Conservation (phyloP, 164 flowering plant species). For the Echeveria elegans region DNA sequence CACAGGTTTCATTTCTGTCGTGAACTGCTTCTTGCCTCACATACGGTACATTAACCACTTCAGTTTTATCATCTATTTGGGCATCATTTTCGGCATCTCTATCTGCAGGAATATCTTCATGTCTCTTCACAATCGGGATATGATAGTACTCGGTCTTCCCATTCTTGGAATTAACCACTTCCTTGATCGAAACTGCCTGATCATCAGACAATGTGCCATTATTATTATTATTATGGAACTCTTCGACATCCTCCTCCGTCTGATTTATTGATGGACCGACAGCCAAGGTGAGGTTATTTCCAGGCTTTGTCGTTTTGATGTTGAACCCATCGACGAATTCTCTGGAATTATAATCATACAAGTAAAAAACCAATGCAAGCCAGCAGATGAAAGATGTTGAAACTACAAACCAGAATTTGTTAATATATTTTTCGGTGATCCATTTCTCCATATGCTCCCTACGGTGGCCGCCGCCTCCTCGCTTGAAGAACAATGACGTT, state of each 20-base stretch:
- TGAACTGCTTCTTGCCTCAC: not conserved
- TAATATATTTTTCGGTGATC: constrained; percentile 15
- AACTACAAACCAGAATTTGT: constrained; percentile 22
- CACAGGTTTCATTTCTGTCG: constrained; percentile 28
- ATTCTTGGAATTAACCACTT: constrained; percentile 3
- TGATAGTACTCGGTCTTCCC: constrained; percentile 1
- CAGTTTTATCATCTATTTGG: not conserved
- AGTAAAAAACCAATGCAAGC: constrained; percentile 19
- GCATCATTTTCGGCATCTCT: not conserved
- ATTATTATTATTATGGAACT: no score
- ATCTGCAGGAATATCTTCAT: not conserved
- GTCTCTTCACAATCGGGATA: not conserved
- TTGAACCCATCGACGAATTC: constrained; percentile 5
- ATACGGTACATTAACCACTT: not conserved
- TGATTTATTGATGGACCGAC: not conserved
- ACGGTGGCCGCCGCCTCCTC: constrained; percentile 1
- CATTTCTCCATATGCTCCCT: constrained; percentile 20
- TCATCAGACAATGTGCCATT: not conserved
- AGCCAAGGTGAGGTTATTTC: not conserved
- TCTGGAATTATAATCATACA: constrained; percentile 13
- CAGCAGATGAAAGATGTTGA: constrained; percentile 21
- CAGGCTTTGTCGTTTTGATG: not conserved
- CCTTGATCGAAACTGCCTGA: not conserved
- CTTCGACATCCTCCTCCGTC: not conserved
- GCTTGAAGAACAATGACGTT: not conserved